Evolutionary conservation across 2,329 filamentous ascomycete species (phyloP).

Genomic region (Graphiopsis chlorocephala): DNA sequence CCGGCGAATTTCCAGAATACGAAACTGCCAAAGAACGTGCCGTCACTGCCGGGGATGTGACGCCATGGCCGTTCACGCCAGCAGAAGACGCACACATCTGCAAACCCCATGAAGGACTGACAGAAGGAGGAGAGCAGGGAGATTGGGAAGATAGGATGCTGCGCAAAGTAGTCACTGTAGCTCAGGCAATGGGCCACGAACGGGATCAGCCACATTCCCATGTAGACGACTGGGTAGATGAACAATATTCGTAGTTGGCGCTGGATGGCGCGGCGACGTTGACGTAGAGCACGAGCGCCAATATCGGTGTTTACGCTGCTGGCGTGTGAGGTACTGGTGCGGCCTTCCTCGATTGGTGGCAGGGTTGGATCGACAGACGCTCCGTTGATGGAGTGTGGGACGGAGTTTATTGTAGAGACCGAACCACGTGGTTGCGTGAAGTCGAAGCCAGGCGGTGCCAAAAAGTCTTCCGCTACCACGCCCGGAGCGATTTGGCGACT

Average conservation of each 20-base stretch:
- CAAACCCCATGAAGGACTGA: constrained; percentile 63
- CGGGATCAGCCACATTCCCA: constrained; percentile 69
- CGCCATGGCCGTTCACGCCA: constrained; percentile 70
- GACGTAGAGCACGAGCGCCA: constrained; percentile 19
- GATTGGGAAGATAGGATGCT: constrained; percentile 56
- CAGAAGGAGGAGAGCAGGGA: constrained; percentile 56
- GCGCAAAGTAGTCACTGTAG: constrained; percentile 53
- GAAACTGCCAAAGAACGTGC: constrained; percentile 42
- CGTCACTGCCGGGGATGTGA: constrained; percentile 48
- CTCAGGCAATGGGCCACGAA: constrained; percentile 63
- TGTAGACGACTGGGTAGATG: constrained; percentile 72
- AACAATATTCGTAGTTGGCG: constrained; percentile 70
- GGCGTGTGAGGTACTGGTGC: neutral
- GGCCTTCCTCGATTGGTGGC: constrained; percentile 26
- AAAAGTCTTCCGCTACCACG: constrained; percentile 28
- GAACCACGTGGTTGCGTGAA: constrained; percentile 22
- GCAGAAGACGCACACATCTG: constrained; percentile 67
- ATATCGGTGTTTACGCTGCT: neutral
- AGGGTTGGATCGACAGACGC: constrained; percentile 20
- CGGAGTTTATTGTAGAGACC: constrained; percentile 22
- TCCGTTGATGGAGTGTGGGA: constrained; percentile 19
- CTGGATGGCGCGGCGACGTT: constrained; percentile 50
- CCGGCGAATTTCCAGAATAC: constrained; percentile 29
- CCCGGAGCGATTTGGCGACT: constrained; percentile 25
- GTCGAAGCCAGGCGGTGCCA: constrained; percentile 16